Conservation (phyloP, 116 monocot species). For the Cymodocea nodosa region DNA sequence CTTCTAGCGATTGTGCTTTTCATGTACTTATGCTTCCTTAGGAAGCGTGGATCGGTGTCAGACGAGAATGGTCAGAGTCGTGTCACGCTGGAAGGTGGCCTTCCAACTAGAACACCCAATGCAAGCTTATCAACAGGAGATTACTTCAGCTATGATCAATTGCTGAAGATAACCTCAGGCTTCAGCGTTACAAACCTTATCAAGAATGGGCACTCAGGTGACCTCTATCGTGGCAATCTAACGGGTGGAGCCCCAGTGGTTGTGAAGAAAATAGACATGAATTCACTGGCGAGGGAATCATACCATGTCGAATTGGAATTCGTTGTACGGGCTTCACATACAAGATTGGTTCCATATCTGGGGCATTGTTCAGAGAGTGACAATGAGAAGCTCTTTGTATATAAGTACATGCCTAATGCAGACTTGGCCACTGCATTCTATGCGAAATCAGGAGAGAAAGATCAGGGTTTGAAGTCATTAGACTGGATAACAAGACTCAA, state of each 20-base stretch:
- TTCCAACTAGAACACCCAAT: constrained; percentile 2
- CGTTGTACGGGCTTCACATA: constrained; percentile 38
- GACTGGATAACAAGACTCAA: constrained; percentile 93
- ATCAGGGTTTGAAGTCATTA: constrained; percentile 55
- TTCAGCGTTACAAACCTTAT: constrained; percentile 49
- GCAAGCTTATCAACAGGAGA: constrained; percentile 31
- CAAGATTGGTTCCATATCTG: constrained; percentile 45
- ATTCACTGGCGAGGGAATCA: constrained; percentile 21
- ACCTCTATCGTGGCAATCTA: constrained; percentile 49
- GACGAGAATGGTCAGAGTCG: not conserved
- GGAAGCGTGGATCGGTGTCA: constrained; percentile 8
- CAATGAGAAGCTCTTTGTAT: constrained; percentile 64
- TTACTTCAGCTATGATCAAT: constrained; percentile 47
- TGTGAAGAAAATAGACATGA: constrained; percentile 50
- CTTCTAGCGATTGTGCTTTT: constrained; percentile 19
- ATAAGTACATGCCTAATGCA: constrained; percentile 47
- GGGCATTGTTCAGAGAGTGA: constrained; percentile 62
- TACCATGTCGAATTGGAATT: constrained; percentile 52
- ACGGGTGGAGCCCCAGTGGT: constrained; percentile 49
- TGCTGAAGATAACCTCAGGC: constrained; percentile 35
- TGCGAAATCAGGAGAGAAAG: constrained; percentile 28
- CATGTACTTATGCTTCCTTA: constrained; percentile 18
- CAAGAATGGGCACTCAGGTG: constrained; percentile 68
- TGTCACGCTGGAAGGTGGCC: not conserved
- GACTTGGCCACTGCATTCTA: constrained; percentile 51